A percentile compares a stretch with the other conserved stretches of the same genome.
phyloP scores from a whole-genome alignment of 2,329 filamentous ascomycete species.

The Myriangium duriaei region DNA sequence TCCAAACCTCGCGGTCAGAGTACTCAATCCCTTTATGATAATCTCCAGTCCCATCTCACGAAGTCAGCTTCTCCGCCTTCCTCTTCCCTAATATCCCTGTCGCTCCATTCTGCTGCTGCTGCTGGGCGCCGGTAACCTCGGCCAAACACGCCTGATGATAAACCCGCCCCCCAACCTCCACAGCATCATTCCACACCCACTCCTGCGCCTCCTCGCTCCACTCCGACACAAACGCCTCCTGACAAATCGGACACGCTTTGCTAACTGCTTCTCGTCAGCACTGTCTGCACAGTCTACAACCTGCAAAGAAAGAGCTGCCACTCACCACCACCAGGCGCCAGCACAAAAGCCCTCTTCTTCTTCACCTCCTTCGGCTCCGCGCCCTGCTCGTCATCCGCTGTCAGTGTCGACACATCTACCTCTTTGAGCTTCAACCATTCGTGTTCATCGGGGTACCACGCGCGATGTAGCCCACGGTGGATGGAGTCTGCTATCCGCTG shows the following conservation, averaged over 20 bases:
- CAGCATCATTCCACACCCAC: slow-evolving; percentile 90
- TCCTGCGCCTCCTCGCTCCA: slow-evolving; percentile 91
- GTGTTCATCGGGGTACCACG: slow-evolving; percentile 87
- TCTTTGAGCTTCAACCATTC: slow-evolving; percentile 88
- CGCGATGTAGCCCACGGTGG: slow-evolving; percentile 76
- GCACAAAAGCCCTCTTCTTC: slow-evolving; percentile 20
- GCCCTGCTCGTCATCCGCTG: slow-evolving; percentile 24
- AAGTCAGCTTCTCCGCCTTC: slow-evolving; percentile 9
- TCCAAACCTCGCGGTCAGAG: too few relatives aligned
- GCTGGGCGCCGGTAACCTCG: slow-evolving; percentile 35
- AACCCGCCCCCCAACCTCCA: slow-evolving; percentile 62
- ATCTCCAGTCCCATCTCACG: too few relatives aligned
- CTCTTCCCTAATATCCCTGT: slow-evolving; percentile 16
- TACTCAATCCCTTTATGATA: too few relatives aligned
- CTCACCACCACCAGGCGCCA: slow-evolving; percentile 53
- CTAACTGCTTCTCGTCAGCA: too few relatives aligned
- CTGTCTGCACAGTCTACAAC: too few relatives aligned
- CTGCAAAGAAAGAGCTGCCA: too few relatives aligned
- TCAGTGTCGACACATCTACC: slow-evolving; percentile 48
- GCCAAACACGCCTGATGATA: slow-evolving; percentile 86
- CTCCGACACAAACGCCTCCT: slow-evolving; percentile 84
- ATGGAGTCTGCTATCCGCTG: slow-evolving; percentile 69
- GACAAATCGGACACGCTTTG: slow-evolving; percentile 80
- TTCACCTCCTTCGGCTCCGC: slow-evolving; percentile 23
- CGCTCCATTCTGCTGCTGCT: slow-evolving; percentile 22